Percentiles rank a stretch among this genome's conserved stretches.
These are phyloP conservation scores for Talaromyces sp. DNA, from an alignment of 2,329 filamentous ascomycete species.

Conservation along the genomic window DNA sequence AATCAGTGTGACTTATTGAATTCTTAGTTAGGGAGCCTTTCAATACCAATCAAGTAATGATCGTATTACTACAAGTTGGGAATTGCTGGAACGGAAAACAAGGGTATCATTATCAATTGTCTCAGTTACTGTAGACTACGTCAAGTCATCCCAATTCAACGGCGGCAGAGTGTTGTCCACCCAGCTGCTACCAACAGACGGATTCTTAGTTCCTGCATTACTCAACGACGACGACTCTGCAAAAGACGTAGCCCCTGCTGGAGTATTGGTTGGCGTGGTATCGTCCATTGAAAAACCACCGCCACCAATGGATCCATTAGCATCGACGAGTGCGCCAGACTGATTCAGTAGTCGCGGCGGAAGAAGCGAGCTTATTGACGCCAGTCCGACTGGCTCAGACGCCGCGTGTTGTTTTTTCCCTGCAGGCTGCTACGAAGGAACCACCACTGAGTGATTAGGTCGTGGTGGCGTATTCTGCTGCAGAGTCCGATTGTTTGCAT, in stretches of 20 bases:
- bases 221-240: background rate
- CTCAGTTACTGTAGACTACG: slow-evolving; percentile 2
- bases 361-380: slow-evolving; percentile 8
- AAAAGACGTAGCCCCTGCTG: background rate
- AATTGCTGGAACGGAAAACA: background rate
- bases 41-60: background rate
- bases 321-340: slow-evolving; percentile 12
- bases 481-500: background rate
- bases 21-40: background rate
- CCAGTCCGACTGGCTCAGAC: background rate
- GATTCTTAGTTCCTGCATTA: background rate
- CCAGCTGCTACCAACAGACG: slow-evolving; percentile 17
- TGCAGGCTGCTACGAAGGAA: slow-evolving; percentile 8
- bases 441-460: background rate
- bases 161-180: slow-evolving; percentile 36
- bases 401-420: slow-evolving; percentile 1
- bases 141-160: slow-evolving; percentile 36
- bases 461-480: background rate
- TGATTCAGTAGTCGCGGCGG: slow-evolving; percentile 23
- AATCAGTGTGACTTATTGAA: background rate
- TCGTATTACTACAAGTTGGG: background rate
- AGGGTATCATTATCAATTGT: background rate
- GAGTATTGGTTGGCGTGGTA: background rate
- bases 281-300: background rate
- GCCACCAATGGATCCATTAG: slow-evolving; percentile 6